A percentile compares a stretch with the other conserved stretches of the same genome.
phyloP scores from a whole-genome alignment of 768 basidiomycete species.

The Rhizopogon vesiculosus region DNA sequence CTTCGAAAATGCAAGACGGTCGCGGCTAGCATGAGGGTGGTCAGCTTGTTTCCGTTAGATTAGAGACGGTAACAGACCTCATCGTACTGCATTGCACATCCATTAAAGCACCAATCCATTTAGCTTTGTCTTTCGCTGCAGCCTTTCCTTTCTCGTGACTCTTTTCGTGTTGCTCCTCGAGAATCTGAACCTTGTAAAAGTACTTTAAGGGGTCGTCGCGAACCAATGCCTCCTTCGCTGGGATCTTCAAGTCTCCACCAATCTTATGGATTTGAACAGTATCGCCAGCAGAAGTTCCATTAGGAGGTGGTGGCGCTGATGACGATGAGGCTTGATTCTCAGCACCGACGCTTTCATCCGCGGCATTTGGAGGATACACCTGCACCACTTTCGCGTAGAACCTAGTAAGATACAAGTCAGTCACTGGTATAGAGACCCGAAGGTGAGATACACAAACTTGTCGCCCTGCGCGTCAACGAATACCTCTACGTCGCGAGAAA shows the following conservation, averaged over 20 bases:
- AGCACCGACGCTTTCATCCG: conserved; percentile 31
- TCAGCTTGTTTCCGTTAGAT: neutral
- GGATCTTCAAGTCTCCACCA: conserved; percentile 74
- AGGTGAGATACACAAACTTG: conserved; percentile 52
- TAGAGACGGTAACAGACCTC: conserved; percentile 50
- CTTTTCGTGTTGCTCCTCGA: conserved; percentile 72
- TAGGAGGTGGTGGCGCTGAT: conserved; percentile 41
- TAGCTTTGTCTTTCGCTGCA: conserved; percentile 52
- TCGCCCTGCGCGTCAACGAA: conserved; percentile 84
- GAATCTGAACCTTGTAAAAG: conserved; percentile 82
- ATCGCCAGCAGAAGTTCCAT: conserved; percentile 41
- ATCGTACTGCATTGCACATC: conserved; percentile 78
- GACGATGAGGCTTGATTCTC: conserved; percentile 30
- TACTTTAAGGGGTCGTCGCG: conserved; percentile 81
- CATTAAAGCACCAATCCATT: conserved; percentile 72
- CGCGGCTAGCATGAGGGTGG: conserved; percentile 55
- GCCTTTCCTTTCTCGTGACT: conserved; percentile 56
- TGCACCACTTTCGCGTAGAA: conserved; percentile 80
- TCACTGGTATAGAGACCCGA: neutral
- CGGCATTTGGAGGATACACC: conserved; percentile 66
- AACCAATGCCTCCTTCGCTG: conserved; percentile 62
- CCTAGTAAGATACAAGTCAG: conserved; percentile 35
- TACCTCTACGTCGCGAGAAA: conserved; percentile 48
- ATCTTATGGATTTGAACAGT: conserved; percentile 59
- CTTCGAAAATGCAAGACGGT: conserved; percentile 93